Conservation (phyloP, 768 basidiomycete species). For the Neoboletus subvelutipes region DNA sequence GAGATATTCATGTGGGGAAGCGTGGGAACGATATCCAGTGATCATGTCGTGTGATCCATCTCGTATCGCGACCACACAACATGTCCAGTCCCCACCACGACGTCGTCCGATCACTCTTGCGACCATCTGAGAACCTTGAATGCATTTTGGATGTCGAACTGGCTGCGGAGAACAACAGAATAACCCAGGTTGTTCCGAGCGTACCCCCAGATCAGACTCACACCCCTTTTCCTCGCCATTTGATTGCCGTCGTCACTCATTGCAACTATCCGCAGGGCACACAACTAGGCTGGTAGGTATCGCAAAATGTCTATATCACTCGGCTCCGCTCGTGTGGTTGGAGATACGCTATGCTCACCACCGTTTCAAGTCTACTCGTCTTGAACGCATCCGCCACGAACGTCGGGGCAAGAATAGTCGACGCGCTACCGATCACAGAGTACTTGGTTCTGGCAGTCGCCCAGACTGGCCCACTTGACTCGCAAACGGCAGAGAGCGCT, state of each 20-base stretch:
- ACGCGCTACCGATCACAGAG: conserved; percentile 50
- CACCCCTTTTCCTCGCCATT: not conserved
- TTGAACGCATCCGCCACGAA: conserved; percentile 1
- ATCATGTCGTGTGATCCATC: conserved; percentile 10
- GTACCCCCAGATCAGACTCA: not conserved
- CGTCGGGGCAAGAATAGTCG: conserved; percentile 4
- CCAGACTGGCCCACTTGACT: conserved; percentile 47
- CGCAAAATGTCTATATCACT: not conserved
- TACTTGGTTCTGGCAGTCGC: conserved; percentile 56
- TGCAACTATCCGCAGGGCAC: conserved; percentile 39
- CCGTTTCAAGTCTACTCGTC: conserved; percentile 20
- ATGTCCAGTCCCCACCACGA: conserved; percentile 15
- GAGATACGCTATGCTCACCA: conserved; percentile 2
- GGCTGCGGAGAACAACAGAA: conserved; percentile 4
- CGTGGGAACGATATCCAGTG: conserved; percentile 25
- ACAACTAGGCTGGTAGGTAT: conserved; percentile 58
- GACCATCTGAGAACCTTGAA: conserved; percentile 46
- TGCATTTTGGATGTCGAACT: conserved; percentile 42
- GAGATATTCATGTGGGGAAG: conserved; percentile 29
- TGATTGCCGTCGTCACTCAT: conserved; percentile 52
- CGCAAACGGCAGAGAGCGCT: conserved; percentile 22
- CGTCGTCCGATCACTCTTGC: conserved; percentile 27
- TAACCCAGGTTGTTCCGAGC: not conserved
- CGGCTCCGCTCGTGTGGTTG: not conserved
- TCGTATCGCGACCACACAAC: not conserved